Percentiles rank a stretch among this genome's conserved stretches.
phyloP scores from a whole-genome alignment of 225 moss, liverwort and hornwort species.

The Rhytidiadelphus loreus region DNA sequence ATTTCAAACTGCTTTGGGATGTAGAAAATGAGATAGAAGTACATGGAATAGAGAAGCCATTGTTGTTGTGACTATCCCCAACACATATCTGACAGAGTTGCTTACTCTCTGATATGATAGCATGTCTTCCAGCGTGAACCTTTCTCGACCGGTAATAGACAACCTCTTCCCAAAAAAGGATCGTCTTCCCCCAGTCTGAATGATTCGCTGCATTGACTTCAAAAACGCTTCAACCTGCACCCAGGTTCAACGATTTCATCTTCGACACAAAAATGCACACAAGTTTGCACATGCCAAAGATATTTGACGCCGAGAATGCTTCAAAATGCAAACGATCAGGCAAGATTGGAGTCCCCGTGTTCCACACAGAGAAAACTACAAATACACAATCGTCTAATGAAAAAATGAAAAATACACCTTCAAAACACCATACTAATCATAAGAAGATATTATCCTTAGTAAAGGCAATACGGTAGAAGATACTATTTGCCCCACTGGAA shows the following conservation, averaged over 20 bases:
- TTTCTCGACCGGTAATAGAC: slow-evolving; percentile 65
- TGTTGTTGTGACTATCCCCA: slow-evolving; percentile 10
- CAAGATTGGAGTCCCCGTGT: not conserved
- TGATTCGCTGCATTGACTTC: slow-evolving; percentile 83
- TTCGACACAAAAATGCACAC: not conserved
- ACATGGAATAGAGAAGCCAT: slow-evolving; percentile 27
- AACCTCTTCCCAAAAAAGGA: slow-evolving; percentile 78
- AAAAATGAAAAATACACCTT: not conserved
- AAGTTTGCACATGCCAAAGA: not conserved
- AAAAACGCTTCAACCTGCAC: slow-evolving; percentile 79
- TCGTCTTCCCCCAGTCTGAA: slow-evolving; percentile 68
- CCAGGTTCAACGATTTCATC: not conserved
- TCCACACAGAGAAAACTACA: not conserved
- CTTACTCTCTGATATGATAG: slow-evolving; percentile 85
- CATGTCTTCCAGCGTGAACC: slow-evolving; percentile 91
- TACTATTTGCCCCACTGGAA: not conserved
- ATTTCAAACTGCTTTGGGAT: slow-evolving; percentile 1
- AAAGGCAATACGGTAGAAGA: not conserved
- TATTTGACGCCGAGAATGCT: not conserved
- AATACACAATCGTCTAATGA: not conserved
- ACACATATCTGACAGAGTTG: slow-evolving; percentile 21
- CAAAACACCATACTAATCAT: not conserved
- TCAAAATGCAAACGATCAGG: not conserved
- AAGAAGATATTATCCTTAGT: not conserved
- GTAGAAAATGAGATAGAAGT: slow-evolving; percentile 19